Evolutionary conservation across 768 basidiomycete species (phyloP).

Genomic region (Neoboletus magnificus): DNA sequence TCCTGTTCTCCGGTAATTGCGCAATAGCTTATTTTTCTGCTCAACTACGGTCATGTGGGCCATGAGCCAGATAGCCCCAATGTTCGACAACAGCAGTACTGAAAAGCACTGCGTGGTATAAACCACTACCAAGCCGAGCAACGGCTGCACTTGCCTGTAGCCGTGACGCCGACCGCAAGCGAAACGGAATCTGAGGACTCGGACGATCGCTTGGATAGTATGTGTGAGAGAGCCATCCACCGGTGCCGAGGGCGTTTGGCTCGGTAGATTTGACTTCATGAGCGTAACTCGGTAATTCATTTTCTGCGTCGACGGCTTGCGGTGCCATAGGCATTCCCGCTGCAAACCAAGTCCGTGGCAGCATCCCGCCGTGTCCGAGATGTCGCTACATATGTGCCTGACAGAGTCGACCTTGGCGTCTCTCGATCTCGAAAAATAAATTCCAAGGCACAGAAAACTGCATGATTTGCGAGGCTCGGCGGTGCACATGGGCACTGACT

Average conservation of each 20-base stretch:
- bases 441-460: background rate
- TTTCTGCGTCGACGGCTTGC: no score
- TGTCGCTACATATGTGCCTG: background rate
- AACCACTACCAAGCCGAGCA: background rate
- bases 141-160: background rate
- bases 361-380: background rate
- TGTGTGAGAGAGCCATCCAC: no score
- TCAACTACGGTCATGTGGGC: background rate
- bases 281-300: background rate
- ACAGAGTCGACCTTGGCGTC: background rate
- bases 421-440: background rate
- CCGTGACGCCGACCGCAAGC: background rate
- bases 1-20: constrained; percentile 39
- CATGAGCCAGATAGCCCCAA: no score
- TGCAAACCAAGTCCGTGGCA: background rate
- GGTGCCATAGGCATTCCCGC: background rate
- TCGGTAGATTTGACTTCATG: background rate
- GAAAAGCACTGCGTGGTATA: background rate
- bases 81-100: background rate
- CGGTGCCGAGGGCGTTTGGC: background rate
- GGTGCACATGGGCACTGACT: no score
- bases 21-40: constrained; percentile 26
- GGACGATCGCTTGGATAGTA: no score
- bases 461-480: background rate
- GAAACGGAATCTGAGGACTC: background rate